Evolutionary conservation across 495 filamentous ascomycete species (phyloP), one percentile per base, ranked within the genome.

Genomic region (Penicillium antarcticum): DNA sequence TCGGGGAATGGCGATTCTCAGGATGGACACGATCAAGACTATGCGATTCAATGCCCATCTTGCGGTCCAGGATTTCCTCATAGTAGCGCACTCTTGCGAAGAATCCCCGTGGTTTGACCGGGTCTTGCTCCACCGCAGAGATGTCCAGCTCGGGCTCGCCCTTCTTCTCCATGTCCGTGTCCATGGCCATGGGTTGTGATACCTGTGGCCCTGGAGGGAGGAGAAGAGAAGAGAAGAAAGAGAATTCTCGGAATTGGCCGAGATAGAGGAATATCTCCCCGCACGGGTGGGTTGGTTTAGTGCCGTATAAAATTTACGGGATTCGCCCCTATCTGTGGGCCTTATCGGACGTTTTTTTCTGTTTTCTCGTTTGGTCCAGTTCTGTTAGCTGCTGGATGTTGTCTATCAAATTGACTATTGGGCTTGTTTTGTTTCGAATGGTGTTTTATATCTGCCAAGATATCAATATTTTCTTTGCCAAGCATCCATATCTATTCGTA

Each of bases 41-140:
- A 37, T 79, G 69, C 1, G 73, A 71, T 58, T 83, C 80, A 48
- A 81, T 69, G 13, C 78, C 78, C 42, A 83, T 55, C 54, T 78
- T 81, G 38, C 62, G 65, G 58, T 82, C 78, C 32, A 82, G 61
- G 35, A 66, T 62, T 13, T 69, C 64, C 39, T 83, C 80, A 51
- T 74, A 74, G 44, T 61, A 53, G 38, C 72, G 73, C 12, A 80
- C 57, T 14, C 47, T 59, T 7, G 51, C 63, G 26, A 78, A 57
- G 49, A 72, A 48, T 1, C 63, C 52, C 39, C 36, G 32, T 13
- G 55, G 56, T 45, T 57, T 54, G 55, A 48, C 44, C 2, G 45
- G 34, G 5, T 62, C 45, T n/a, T 43, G 51, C 18, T 58, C 53
- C 23, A 62, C 44, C 3, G 56, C 34, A 29, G 58, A 51, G 42